Base-by-base conservation (phyloP, 495 filamentous ascomycete species). In the Hapsidospora chrysogenum region DNA sequence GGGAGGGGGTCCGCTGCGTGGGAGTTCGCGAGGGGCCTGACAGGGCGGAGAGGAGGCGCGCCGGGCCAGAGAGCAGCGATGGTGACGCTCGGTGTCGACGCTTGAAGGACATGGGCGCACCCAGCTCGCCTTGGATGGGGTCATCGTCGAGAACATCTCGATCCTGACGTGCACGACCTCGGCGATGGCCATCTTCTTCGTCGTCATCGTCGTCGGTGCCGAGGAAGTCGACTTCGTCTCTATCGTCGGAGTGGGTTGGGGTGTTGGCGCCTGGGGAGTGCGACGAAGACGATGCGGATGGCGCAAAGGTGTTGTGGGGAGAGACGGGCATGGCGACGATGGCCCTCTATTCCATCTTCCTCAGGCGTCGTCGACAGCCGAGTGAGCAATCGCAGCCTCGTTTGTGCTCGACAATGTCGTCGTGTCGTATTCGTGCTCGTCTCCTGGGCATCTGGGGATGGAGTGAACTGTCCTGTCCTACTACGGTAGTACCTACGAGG, bases 51-150 rank as follows among this genome's bases (percentile, higher is more conserved):
- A 56, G 40, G 52, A 75, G 52, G 62, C 78, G 50, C 51, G 57
- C 33, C 50, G 64, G 43, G 43, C 63, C 47, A 13, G 57, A 57
- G 41, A 64, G 48, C 15, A 64, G 5, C 23, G 49, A 41, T 19
- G 66, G 68, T n/a, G n/a, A n/a, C n/a, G n/a, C n/a, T 45, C 84
- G 85, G 44, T 74, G 72, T 49, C 82, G 85, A 44, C 79, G 76
- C 60, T 92, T 89, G 61, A 94, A 94, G 13, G 78, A 74, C 34
- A 85, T 64, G 2, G 80, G 80, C 39, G 47, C 64, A 50, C 50
- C 48, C 31, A 62, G 45, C 35, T 66, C 57, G 35, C 62, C 61
- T 31, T 52, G 50, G 11, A 74, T 53, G 27, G 68, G 60, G 51
- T 73, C 70, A 32, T 66, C 60, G 21, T 50, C 47, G 8, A 60